Base-by-base conservation (phyloP, 441 rosid genomes). In the Raphanus hybrid region DNA sequence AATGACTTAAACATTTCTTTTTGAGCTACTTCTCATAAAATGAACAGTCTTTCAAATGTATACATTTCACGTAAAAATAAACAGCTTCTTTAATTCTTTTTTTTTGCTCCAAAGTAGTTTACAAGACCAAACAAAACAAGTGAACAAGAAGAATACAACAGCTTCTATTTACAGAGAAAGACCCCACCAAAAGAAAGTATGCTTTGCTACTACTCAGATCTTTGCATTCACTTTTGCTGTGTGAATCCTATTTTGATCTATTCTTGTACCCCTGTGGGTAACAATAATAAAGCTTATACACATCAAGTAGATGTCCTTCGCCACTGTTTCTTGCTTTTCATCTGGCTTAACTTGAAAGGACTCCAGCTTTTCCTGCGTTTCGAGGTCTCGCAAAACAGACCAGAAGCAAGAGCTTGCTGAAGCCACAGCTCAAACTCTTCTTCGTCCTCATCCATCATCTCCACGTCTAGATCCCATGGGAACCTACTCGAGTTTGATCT, bases 311-410 rank as follows among this genome's bases (percentile, higher is more conserved):
- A 96, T 23, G 98, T 82, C 86, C 99, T 89, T 75, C 99, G 84
- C 97, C 94, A 94, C 78, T 96, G 98, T 81, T 85, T 94, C 90
- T 89, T 92, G 61, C 87, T 85, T 84, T 92, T 96, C 89, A 87
- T 91, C 80, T 89, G 98, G 80, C 85, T 81, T 79, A 91, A 82
- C 85, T 96, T 96, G 84, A 96, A 96, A 6, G 97, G 98, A 71
- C 98, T 92, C 99, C 99, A 96, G 82, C 97, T 96, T 82, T 92
- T 94, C 80, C 94, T 88, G n/a, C 97, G 95, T 75, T 88, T 87
- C 4, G 97, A 85, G 59, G 96, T 88, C 81, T 96, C 99, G 4
- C 91, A 92, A 54, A 96, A 96, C 71, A 94, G 91, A 64, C 99
- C 99, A 18, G 97, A 90, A 69, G 98, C 98, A 50, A 96, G 82